Evolutionary conservation across 805 yeast genomes (phyloP).

Genomic region (Myxozyma melibiosi): DNA sequence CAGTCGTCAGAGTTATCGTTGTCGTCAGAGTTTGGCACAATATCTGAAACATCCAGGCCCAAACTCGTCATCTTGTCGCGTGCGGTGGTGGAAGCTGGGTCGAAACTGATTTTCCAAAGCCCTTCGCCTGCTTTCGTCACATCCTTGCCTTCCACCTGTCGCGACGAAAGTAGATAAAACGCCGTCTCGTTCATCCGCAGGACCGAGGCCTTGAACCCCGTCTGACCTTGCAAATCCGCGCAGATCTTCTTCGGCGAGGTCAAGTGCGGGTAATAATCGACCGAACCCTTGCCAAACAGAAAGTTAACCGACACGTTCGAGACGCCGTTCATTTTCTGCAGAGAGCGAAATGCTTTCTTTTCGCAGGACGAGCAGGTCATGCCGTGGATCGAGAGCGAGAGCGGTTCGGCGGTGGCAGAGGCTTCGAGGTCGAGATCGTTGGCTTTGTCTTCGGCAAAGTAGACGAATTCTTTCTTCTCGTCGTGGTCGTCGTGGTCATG

Average conservation of each 20-base stretch:
- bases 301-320: conserved; percentile 7
- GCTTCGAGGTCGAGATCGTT: conserved; percentile 14
- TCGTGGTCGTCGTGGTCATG: not conserved
- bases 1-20: not conserved
- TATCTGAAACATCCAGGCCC: conserved; percentile 11
- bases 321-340: conserved; percentile 9
- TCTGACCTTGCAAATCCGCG: conserved; percentile 15
- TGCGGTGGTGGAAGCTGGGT: not conserved
- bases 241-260: conserved; percentile 9
- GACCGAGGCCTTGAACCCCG: conserved; percentile 19
- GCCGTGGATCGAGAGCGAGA: conserved; percentile 19
- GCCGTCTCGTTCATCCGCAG: conserved; percentile 11
- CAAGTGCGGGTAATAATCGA: conserved; percentile 11
- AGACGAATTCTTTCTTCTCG: not conserved
- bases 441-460: not conserved
- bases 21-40: conserved; percentile 3
- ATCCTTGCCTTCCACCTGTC: not conserved
- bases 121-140: not conserved
- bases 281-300: conserved; percentile 8
- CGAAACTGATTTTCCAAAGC: conserved; percentile 9
- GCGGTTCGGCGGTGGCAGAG: not conserved
- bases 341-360: conserved; percentile 8
- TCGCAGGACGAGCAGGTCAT: conserved; percentile 30
- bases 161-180: conserved; percentile 3
- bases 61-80: conserved; percentile 12